phyloP scores from a whole-genome alignment of 768 basidiomycete species.

The Chalciporus sphaerocephalus region DNA sequence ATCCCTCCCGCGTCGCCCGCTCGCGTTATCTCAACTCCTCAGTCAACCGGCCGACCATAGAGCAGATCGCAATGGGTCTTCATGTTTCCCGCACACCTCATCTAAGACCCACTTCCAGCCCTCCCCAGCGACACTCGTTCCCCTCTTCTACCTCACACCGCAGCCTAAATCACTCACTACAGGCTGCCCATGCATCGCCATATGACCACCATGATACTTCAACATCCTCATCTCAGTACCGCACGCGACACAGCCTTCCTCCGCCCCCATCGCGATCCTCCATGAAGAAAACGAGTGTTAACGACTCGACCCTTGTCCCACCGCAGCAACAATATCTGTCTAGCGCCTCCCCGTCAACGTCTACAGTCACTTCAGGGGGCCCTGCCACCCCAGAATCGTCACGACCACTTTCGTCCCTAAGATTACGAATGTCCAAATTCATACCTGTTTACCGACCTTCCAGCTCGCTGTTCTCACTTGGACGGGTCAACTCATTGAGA shows the following conservation, averaged over 20 bases:
- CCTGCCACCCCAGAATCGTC: slow-evolving; percentile 23
- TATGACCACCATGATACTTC: slow-evolving; percentile 26
- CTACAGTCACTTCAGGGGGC: slow-evolving; percentile 35
- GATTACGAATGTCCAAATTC: slow-evolving; percentile 50
- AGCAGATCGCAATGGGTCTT: slow-evolving; percentile 79
- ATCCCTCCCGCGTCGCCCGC: slow-evolving; percentile 33
- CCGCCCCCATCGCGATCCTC: slow-evolving; percentile 63
- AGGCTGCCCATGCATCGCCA: slow-evolving; percentile 15
- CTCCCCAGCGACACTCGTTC: slow-evolving; percentile 19
- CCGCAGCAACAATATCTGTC: slow-evolving; percentile 16
- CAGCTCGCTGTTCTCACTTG: slow-evolving; percentile 34
- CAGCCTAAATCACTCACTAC: slow-evolving; percentile 25
- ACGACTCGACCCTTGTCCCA: slow-evolving; percentile 19
- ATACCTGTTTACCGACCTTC: slow-evolving; percentile 41
- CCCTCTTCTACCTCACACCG: slow-evolving; percentile 16
- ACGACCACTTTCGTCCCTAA: slow-evolving; percentile 37
- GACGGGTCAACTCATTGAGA: slow-evolving; percentile 27
- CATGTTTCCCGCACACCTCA: slow-evolving; percentile 76
- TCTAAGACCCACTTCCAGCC: slow-evolving; percentile 39
- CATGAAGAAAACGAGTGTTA: slow-evolving; percentile 49
- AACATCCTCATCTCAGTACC: slow-evolving; percentile 19
- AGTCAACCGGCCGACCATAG: slow-evolving; percentile 54
- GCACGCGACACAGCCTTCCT: slow-evolving; percentile 34
- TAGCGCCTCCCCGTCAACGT: slow-evolving; percentile 24
- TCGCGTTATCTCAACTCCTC: slow-evolving; percentile 39